Percentiles rank a stretch among this genome's conserved stretches.
Conservation (phyloP, 176 grass and related monocot species). For the Hsuehochloa calcarea region DNA sequence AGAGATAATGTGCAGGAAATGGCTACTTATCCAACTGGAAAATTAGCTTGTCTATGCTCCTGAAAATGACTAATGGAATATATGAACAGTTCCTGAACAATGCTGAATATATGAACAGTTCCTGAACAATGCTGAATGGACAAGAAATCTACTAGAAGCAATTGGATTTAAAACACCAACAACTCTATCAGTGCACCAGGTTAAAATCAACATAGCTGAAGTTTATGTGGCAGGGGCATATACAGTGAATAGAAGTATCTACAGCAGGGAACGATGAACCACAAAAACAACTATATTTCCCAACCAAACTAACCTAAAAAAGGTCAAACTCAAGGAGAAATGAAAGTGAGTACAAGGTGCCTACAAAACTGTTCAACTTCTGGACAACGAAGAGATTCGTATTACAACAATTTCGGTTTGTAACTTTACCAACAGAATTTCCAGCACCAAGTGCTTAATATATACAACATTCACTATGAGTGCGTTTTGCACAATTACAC, state of each 20-base stretch:
- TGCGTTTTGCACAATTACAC: slow-evolving; percentile 27
- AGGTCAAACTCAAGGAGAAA: background rate
- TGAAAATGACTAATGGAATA: background rate
- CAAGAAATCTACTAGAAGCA: background rate
- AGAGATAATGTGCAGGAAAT: background rate
- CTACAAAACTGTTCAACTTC: slow-evolving; percentile 19
- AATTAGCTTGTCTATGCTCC: background rate
- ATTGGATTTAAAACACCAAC: background rate
- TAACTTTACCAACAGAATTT: slow-evolving; percentile 30
- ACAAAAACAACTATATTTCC: background rate
- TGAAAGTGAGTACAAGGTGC: background rate
- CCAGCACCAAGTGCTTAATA: slow-evolving; percentile 36
- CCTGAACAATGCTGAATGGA: background rate
- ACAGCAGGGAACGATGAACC: background rate
- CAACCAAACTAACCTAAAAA: background rate
- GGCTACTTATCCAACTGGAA: background rate
- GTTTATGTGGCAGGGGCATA: background rate
- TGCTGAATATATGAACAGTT: background rate
- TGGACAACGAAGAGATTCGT: background rate
- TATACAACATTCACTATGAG: slow-evolving; percentile 50
- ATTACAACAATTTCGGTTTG: slow-evolving; percentile 27
- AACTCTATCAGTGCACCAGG: background rate
- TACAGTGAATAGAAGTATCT: background rate
- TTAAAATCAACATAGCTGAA: background rate
- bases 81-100: background rate